Evolutionary conservation across 441 rosid species (phyloP).

Genomic region (Hura crepitans): DNA sequence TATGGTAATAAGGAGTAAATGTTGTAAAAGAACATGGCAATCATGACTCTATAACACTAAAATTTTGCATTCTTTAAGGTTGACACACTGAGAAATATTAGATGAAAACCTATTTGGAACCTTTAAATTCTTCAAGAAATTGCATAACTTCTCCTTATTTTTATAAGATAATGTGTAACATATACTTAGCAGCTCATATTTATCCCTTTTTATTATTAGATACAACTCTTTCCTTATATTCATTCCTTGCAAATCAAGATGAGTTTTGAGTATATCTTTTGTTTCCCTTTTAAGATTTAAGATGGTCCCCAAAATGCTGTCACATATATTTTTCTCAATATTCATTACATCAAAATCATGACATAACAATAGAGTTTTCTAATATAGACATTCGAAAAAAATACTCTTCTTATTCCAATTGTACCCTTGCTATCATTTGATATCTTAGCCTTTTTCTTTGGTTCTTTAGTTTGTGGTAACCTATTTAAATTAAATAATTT

Average conservation of each 20-base stretch:
- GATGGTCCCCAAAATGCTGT: background rate
- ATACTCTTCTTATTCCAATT: background rate
- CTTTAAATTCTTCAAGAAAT: background rate
- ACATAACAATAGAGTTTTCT: background rate
- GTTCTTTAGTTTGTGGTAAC: background rate
- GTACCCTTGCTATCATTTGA: background rate
- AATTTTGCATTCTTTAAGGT: too few relatives aligned
- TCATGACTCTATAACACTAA: too few relatives aligned
- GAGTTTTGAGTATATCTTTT: background rate
- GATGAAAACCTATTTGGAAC: background rate
- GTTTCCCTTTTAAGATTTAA: background rate
- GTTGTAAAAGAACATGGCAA: background rate
- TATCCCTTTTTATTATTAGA: background rate
- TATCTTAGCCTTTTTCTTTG: background rate
- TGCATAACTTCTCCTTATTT: background rate
- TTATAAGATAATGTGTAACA: background rate
- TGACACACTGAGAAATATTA: background rate
- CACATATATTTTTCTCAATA: background rate
- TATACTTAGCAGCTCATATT: background rate
- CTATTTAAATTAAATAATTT: background rate
- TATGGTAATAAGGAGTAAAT: too few relatives aligned
- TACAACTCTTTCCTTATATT: background rate
- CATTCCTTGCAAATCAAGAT: background rate
- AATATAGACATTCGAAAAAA: background rate
- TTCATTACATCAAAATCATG: background rate